Conservation (phyloP, 257 asterid genomes). For the Solanum ossicruentum region DNA sequence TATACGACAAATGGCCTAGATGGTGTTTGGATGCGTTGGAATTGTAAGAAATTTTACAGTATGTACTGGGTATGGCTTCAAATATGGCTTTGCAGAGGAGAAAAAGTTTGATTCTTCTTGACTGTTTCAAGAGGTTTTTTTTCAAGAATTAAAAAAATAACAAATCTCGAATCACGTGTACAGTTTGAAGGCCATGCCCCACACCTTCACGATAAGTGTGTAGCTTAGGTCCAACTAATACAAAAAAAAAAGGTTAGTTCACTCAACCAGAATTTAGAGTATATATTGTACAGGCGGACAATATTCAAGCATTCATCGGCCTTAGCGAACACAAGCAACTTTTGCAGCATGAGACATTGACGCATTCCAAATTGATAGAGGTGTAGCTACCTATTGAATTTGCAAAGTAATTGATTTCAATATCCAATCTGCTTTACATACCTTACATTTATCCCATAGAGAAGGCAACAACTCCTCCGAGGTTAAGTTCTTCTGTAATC, state of each 20-base stretch:
- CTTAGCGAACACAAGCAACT: neutral
- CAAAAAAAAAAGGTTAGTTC: neutral
- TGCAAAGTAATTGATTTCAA: neutral
- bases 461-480: constrained; percentile 95
- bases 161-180: neutral
- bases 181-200: no score
- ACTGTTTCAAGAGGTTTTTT: neutral
- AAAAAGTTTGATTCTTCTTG: neutral
- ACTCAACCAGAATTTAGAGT: neutral
- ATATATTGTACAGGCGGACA: no score
- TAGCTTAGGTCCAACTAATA: neutral
- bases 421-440: constrained; percentile 10
- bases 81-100: neutral
- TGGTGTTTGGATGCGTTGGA: neutral
- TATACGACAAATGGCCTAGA: neutral
- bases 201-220: neutral
- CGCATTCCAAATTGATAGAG: neutral
- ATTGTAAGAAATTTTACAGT: neutral
- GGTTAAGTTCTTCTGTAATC: constrained; percentile 72
- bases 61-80: neutral
- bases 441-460: constrained; percentile 98
- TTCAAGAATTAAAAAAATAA: no score
- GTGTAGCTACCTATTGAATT: neutral
- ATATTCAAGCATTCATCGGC: neutral
- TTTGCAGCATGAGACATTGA: neutral